Base-by-base conservation (phyloP, 2,329 filamentous ascomycete species). In the Fusarium chuoi region DNA sequence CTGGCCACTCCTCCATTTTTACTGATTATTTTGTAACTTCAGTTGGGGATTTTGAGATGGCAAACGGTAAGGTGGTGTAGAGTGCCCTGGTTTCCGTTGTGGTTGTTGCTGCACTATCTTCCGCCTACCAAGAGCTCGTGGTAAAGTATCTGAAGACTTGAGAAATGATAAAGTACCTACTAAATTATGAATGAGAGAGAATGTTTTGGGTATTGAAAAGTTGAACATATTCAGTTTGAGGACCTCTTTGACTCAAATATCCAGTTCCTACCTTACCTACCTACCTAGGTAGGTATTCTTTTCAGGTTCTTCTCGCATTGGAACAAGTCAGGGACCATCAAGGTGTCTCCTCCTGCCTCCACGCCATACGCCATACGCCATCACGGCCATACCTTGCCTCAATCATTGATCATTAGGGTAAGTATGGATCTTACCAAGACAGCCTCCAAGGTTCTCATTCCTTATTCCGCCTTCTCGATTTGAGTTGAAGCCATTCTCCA, bases 1-100 rank as follows among this genome's bases (percentile, higher is more conserved):
- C 79, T 22, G 76, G 71, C 28, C 67, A 69, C 30, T 75, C 77
- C 22, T 64, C 62, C 76, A 80, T 80, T 38, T 54, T 60, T 33
- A 46, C n/a, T 41, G 48, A 42, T 33, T 63, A 42, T 33, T 63
- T 20, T 30, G 38, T 46, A 38, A 44, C 41, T 58, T 39, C 28
- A 39, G 14, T 49, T 49, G 22, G 18, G 15, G 42, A 17, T 30
- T 45, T 22, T 12, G 30, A 44, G 61, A 28, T 33, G 35, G 30
- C 11, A 49, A 44, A 20, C 33, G 35, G 36, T 44, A n/a, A 51
- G 48, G n/a, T 51, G 48, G 58, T 70, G 18, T 49, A 54, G 33
- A 70, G 65, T 48, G n/a, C n/a, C n/a, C n/a, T n/a, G 36, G 28
- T 52, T 30, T 45, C 35, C 12, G 18, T 62, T 45, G 22, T 41